Evolutionary conservation across 306 rosid species (phyloP).

Genomic region (Sophora flavescens): DNA sequence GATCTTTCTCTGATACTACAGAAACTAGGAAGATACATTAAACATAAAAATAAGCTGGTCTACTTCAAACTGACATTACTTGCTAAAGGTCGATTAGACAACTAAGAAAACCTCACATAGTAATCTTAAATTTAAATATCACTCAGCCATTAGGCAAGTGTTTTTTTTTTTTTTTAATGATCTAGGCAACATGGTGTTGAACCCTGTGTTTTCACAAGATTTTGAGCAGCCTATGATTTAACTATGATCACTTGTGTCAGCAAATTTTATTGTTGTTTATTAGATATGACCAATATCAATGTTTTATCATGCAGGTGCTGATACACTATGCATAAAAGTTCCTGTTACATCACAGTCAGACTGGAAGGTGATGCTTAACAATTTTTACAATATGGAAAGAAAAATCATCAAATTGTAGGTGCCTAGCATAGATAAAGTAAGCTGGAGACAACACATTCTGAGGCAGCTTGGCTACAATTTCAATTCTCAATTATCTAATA

Average conservation of each 20-base stretch:
- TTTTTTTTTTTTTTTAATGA: too few relatives aligned
- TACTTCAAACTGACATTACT: neutral
- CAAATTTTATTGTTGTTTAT: slow-evolving; percentile 5
- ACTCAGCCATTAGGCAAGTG: slow-evolving; percentile 4
- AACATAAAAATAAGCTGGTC: slow-evolving; percentile 7
- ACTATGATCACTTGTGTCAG: slow-evolving; percentile 13
- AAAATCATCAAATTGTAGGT: slow-evolving; percentile 38
- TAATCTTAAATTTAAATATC: slow-evolving; percentile 26
- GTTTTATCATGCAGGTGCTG: slow-evolving; percentile 26
- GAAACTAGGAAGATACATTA: slow-evolving; percentile 4
- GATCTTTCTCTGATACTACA: neutral
- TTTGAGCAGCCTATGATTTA: slow-evolving; percentile 36
- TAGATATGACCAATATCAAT: slow-evolving; percentile 25
- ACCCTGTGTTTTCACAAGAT: neutral
- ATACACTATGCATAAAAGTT: slow-evolving; percentile 31
- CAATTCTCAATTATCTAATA: slow-evolving; percentile 43
- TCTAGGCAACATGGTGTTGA: slow-evolving; percentile 1
- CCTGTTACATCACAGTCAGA: slow-evolving; percentile 1
- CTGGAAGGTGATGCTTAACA: slow-evolving; percentile 12
- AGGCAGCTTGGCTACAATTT: slow-evolving; percentile 43
- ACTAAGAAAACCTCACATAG: neutral
- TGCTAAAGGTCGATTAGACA: slow-evolving; percentile 13
- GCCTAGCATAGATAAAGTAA: slow-evolving; percentile 32
- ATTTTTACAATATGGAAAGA: slow-evolving; percentile 31
- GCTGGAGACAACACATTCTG: neutral